Percentiles rank a stretch among this genome's conserved stretches.
Evolutionary conservation across 2,329 filamentous ascomycete species (phyloP).

Genomic region (Sporothrix pseudoabietina): DNA sequence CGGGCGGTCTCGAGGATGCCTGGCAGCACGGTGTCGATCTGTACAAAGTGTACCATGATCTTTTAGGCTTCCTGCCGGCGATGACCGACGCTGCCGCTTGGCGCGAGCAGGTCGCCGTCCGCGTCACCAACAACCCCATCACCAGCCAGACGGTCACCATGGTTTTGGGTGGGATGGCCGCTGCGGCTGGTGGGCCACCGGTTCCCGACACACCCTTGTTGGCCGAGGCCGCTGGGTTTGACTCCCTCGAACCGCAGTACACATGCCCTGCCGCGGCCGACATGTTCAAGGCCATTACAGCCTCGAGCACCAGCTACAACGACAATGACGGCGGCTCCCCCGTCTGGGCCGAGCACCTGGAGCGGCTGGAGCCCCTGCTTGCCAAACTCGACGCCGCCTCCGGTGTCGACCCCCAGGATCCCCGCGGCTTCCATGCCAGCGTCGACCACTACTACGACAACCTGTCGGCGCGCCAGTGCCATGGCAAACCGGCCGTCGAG

Average conservation of each 20-base stretch:
- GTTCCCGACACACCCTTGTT: constrained; percentile 54
- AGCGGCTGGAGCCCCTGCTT: constrained; percentile 53
- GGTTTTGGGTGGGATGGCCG: constrained; percentile 71
- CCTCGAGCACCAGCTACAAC: neutral
- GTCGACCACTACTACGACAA: constrained; percentile 88
- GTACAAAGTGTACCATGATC: constrained; percentile 71
- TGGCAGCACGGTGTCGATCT: constrained; percentile 76
- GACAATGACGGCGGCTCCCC: neutral
- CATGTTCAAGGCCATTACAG: constrained; percentile 28
- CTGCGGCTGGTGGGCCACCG: constrained; percentile 59
- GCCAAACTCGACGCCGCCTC: constrained; percentile 66
- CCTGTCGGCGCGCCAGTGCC: constrained; percentile 76
- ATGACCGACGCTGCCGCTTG: constrained; percentile 43
- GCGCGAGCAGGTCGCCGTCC: constrained; percentile 57
- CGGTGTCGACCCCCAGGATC: constrained; percentile 58
- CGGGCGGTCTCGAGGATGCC: constrained; percentile 70
- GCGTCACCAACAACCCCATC: constrained; percentile 81
- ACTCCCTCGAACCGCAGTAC: constrained; percentile 76
- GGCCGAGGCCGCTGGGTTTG: constrained; percentile 60
- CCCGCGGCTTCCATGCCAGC: constrained; percentile 64
- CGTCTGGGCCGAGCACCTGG: constrained; percentile 35
- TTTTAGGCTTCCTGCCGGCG: constrained; percentile 68
- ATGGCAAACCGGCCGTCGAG: constrained; percentile 63
- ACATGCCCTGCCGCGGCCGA: constrained; percentile 57
- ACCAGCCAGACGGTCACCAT: constrained; percentile 79